These are phyloP conservation scores for Penicillium bovifimosum DNA, from an alignment of 495 filamentous ascomycete species.

Conservation along the genomic window DNA sequence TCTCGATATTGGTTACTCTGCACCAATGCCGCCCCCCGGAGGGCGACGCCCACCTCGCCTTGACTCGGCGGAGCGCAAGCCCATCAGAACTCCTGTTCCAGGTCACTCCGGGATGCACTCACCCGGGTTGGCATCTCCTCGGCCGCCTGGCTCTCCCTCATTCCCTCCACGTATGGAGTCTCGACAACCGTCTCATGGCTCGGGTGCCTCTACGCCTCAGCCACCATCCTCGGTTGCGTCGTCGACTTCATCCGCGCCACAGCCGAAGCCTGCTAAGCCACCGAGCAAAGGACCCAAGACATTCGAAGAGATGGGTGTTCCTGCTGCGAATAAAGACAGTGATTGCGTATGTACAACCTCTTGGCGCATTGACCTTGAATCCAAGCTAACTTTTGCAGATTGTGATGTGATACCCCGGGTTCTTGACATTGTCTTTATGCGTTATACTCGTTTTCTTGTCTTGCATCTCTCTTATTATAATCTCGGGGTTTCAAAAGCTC, in stretches of 20 bases:
- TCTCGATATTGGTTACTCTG: constrained; percentile 51
- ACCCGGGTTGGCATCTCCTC: constrained; percentile 28
- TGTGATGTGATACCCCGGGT: constrained; percentile 55
- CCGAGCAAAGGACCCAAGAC: constrained; percentile 85
- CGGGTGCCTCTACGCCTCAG: constrained; percentile 30
- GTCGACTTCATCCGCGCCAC: constrained; percentile 15
- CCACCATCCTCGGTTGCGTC: constrained; percentile 20
- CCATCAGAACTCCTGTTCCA: constrained; percentile 30
- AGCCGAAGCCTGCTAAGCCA: constrained; percentile 30
- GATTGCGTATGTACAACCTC: constrained; percentile 74
- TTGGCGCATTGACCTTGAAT: neutral
- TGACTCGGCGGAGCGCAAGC: constrained; percentile 31
- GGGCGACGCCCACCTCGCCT: constrained; percentile 32
- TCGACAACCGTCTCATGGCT: constrained; percentile 27
- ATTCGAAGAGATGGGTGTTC: constrained; percentile 97
- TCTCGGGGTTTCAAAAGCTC: constrained; percentile 14
- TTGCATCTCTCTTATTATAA: constrained; percentile 15
- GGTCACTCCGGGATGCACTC: constrained; percentile 19
- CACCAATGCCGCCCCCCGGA: constrained; percentile 42
- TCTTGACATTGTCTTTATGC: constrained; percentile 7
- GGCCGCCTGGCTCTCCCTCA: constrained; percentile 28
- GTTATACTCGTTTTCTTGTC: constrained; percentile 10
- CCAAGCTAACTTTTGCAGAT: constrained; percentile 41
- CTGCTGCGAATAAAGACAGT: constrained; percentile 66
- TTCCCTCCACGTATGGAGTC: constrained; percentile 35